A percentile compares a stretch with the other conserved stretches of the same genome.
These are phyloP conservation scores for Elsinoe australis DNA, from an alignment of 2,329 filamentous ascomycete species.

Conservation along the genomic window DNA sequence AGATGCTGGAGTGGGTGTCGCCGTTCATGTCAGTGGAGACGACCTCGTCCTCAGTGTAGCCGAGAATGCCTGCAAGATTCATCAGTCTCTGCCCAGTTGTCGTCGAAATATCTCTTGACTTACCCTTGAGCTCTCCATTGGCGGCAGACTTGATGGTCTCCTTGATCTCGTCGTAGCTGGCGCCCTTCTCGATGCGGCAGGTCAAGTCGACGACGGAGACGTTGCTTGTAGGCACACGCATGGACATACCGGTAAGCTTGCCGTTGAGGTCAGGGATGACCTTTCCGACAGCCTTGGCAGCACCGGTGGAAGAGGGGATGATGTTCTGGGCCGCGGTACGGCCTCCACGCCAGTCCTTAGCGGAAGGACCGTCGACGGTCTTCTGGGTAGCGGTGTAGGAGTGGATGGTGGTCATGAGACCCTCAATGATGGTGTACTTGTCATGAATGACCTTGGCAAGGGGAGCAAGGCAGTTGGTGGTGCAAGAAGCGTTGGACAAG, in stretches of 20 bases:
- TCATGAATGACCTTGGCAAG: slow-evolving; percentile 99
- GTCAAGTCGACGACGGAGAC: slow-evolving; percentile 99
- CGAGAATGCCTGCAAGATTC: slow-evolving; percentile 61
- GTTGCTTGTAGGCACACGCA: slow-evolving; percentile 98
- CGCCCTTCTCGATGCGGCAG: slow-evolving; percentile 83
- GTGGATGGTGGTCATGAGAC: slow-evolving; percentile 99
- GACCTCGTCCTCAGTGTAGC: slow-evolving; percentile 93
- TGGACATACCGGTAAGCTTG: slow-evolving; percentile 99
- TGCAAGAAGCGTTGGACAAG: slow-evolving; percentile 99
- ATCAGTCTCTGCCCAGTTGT: not conserved
- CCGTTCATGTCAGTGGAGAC: slow-evolving; percentile 93
- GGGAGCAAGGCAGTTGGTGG: slow-evolving; percentile 99
- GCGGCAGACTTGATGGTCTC: slow-evolving; percentile 74
- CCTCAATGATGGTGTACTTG: slow-evolving; percentile 95
- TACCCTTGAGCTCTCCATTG: slow-evolving; percentile 77
- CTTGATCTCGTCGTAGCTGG: slow-evolving; percentile 90
- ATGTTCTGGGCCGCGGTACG: slow-evolving; percentile 99
- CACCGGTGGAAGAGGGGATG: slow-evolving; percentile 97
- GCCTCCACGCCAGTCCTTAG: slow-evolving; percentile 99
- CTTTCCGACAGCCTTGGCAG: slow-evolving; percentile 99
- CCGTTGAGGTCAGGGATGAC: slow-evolving; percentile 96
- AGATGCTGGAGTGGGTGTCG: slow-evolving; percentile 91
- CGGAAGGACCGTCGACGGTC: slow-evolving; percentile 95
- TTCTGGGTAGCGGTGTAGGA: slow-evolving; percentile 99
- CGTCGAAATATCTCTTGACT: slow-evolving; percentile 28